Conservation (phyloP, 2,329 filamentous ascomycete genomes). For the Talaromyces sp. region DNA sequence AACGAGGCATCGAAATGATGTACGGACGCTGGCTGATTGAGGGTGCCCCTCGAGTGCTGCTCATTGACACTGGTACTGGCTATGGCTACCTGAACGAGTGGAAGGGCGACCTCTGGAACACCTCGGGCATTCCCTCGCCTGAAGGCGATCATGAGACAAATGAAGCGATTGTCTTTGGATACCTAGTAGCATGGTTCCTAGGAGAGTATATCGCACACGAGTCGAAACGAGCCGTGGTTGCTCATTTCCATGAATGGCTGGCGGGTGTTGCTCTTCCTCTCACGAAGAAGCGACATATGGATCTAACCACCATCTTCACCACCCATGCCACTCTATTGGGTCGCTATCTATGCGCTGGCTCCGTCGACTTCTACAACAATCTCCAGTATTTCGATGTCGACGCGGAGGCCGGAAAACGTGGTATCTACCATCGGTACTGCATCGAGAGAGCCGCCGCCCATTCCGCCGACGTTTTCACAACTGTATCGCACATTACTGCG, state of each 20-base stretch:
- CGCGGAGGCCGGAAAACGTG: constrained; percentile 91
- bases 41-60: constrained; percentile 83
- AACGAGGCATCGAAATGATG: constrained; percentile 80
- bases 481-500: constrained; percentile 95
- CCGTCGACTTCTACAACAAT: constrained; percentile 99
- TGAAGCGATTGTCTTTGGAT: constrained; percentile 95
- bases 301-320: constrained; percentile 96
- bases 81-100: constrained; percentile 91
- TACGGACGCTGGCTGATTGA: constrained; percentile 98
- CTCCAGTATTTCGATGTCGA: constrained; percentile 96
- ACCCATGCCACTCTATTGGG: constrained; percentile 94
- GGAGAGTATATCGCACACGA: constrained; percentile 97
- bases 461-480: constrained; percentile 93
- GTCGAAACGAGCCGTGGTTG: constrained; percentile 85
- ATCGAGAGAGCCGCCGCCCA: constrained; percentile 93
- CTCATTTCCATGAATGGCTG: constrained; percentile 98
- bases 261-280: constrained; percentile 88
- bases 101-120: constrained; percentile 94
- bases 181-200: constrained; percentile 94
- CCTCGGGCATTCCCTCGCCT: constrained; percentile 87
- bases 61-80: constrained; percentile 92
- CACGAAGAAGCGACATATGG: constrained; percentile 88
- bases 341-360: constrained; percentile 92
- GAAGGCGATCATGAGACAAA: constrained; percentile 91
- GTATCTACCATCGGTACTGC: constrained; percentile 97